These are phyloP conservation scores for Eucalyptus marginata DNA, from an alignment of 345 rosid species.

Conservation along the genomic window DNA sequence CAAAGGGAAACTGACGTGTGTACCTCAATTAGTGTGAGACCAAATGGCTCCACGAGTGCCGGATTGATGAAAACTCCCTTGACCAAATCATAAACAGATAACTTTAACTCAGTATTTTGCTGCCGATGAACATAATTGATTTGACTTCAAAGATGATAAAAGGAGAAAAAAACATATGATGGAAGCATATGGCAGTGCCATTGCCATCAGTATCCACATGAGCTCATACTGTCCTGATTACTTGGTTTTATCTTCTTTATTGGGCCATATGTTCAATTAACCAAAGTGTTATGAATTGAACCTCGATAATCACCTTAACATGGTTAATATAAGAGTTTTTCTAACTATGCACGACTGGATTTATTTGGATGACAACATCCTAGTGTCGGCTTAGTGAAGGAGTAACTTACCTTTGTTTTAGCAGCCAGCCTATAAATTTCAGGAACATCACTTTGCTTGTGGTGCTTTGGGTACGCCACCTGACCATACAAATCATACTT, in stretches of 20 bases:
- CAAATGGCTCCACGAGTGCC: slow-evolving; percentile 67
- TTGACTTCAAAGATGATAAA: not conserved
- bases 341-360: not conserved
- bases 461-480: slow-evolving; percentile 70
- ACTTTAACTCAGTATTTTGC: not conserved
- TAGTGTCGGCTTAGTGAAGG: not conserved
- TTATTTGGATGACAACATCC: not conserved
- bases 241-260: not conserved
- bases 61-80: slow-evolving; percentile 74
- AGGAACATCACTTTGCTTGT: slow-evolving; percentile 62
- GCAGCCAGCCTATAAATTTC: slow-evolving; percentile 64
- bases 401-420: slow-evolving; percentile 42
- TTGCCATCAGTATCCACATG: not conserved
- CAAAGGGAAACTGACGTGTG: not conserved
- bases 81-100: slow-evolving; percentile 13
- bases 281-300: not conserved
- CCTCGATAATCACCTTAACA: not conserved
- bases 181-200: not conserved
- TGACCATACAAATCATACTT: slow-evolving; percentile 58
- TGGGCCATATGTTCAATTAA: not conserved
- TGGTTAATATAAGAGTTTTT: not conserved
- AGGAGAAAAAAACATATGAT: not conserved
- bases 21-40: slow-evolving; percentile 67
- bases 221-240: not conserved
- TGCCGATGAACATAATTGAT: not conserved